phyloP scores from a whole-genome alignment of 2,329 filamentous ascomycete species.

The Aspergillus unguis region DNA sequence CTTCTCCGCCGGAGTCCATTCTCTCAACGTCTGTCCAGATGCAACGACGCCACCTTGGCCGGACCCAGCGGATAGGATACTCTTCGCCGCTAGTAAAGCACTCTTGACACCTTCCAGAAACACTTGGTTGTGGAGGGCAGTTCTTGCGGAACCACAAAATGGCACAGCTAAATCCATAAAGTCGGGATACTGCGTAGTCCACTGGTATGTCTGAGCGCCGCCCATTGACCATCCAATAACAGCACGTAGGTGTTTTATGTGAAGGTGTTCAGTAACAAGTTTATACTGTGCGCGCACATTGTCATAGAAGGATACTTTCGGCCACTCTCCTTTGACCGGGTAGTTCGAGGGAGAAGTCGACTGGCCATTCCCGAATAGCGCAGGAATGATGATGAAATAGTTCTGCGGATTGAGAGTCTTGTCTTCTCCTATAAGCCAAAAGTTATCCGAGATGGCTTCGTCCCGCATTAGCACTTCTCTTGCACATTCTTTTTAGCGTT shows the following conservation, averaged over 20 bases:
- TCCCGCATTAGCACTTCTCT: not conserved
- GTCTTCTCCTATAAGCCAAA: conserved; percentile 67
- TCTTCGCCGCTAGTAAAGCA: conserved; percentile 57
- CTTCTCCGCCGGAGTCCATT: conserved; percentile 55
- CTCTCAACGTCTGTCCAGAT: conserved; percentile 38
- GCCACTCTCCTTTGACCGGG: conserved; percentile 54
- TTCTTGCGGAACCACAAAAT: conserved; percentile 64
- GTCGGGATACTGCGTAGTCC: conserved; percentile 60
- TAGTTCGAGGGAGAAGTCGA: conserved; percentile 66
- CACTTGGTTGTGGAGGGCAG: conserved; percentile 64
- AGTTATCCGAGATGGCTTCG: conserved; percentile 62
- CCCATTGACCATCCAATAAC: conserved; percentile 72
- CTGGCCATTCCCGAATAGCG: conserved; percentile 67
- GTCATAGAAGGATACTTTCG: conserved; percentile 63
- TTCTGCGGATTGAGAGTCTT: conserved; percentile 63
- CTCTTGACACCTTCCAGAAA: conserved; percentile 64
- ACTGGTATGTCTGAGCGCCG: conserved; percentile 63
- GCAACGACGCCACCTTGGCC: conserved; percentile 44
- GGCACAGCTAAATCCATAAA: conserved; percentile 65
- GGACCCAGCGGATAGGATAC: conserved; percentile 51
- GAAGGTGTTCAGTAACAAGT: conserved; percentile 62
- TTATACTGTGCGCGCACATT: conserved; percentile 66
- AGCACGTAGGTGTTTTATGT: conserved; percentile 57
- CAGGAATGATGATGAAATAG: conserved; percentile 67
- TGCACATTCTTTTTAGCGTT: not conserved